Percentiles rank a stretch among this genome's conserved stretches.
These are phyloP conservation scores for Aspergillus haitiensis DNA, from an alignment of 495 filamentous ascomycete species.

Conservation along the genomic window DNA sequence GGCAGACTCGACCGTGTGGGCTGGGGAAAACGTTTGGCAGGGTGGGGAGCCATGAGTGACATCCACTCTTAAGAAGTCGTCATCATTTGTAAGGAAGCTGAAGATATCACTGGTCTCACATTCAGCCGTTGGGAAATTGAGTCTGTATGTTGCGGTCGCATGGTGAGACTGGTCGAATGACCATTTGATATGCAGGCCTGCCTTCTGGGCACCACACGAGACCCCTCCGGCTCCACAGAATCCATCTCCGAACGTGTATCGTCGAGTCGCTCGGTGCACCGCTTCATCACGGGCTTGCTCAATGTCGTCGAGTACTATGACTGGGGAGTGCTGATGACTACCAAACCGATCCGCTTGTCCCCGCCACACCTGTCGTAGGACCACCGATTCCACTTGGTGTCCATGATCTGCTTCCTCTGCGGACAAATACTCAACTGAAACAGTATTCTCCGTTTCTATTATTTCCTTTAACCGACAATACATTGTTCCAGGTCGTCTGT, in stretches of 20 bases:
- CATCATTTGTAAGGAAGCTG: slow-evolving; percentile 31
- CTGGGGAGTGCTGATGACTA: slow-evolving; percentile 1
- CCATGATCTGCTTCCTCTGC: slow-evolving; percentile 29
- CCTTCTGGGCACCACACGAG: slow-evolving; percentile 63
- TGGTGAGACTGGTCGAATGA: slow-evolving; percentile 60
- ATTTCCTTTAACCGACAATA: slow-evolving; percentile 36
- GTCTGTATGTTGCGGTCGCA: slow-evolving; percentile 56
- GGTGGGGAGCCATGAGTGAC: slow-evolving; percentile 80
- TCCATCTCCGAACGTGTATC: slow-evolving; percentile 67
- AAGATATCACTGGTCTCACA: slow-evolving; percentile 28
- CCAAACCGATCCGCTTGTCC: slow-evolving; percentile 35
- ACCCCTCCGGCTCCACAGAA: slow-evolving; percentile 80
- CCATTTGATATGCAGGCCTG: slow-evolving; percentile 60
- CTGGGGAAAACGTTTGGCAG: slow-evolving; percentile 79
- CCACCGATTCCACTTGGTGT: slow-evolving; percentile 4
- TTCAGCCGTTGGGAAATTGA: slow-evolving; percentile 62
- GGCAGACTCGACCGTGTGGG: slow-evolving; percentile 63
- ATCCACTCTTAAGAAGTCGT: slow-evolving; percentile 53
- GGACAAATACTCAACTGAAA: slow-evolving; percentile 32
- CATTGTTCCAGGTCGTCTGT: slow-evolving; percentile 8
- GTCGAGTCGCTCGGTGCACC: slow-evolving; percentile 10
- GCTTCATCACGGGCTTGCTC: slow-evolving; percentile 21
- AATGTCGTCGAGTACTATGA: slow-evolving; percentile 22
- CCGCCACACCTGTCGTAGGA: slow-evolving; percentile 36
- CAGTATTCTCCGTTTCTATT: slow-evolving; percentile 14